Percentiles rank a stretch among this genome's conserved stretches.
phyloP scores from a whole-genome alignment of 192 early-diverging fungal genomes.

The Podochytrium sp. region DNA sequence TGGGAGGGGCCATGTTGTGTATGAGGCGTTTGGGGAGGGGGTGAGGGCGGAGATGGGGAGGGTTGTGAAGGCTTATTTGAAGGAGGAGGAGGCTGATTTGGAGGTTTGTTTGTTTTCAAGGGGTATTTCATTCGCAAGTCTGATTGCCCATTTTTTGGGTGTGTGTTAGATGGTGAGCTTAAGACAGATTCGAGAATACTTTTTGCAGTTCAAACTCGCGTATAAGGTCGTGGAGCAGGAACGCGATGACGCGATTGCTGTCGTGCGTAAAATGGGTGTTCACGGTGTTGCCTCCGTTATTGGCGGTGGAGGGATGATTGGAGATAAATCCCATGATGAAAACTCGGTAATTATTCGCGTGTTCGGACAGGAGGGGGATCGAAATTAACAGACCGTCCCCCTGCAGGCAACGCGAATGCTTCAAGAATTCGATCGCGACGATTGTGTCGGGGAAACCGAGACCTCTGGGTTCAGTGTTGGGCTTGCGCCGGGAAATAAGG shows the following conservation, averaged over 20 bases:
- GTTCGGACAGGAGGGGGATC: background rate
- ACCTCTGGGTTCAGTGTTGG: slow-evolving; percentile 62
- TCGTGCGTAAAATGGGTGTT: slow-evolving; percentile 9
- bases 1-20: slow-evolving; percentile 62
- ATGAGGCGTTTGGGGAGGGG: slow-evolving; percentile 58
- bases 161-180: slow-evolving; percentile 52
- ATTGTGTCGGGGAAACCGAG: slow-evolving; percentile 64
- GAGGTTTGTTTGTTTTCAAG: slow-evolving; percentile 44
- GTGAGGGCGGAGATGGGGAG: slow-evolving; percentile 54
- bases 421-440: slow-evolving; percentile 51
- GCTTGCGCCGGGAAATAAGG: slow-evolving; percentile 37
- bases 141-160: background rate
- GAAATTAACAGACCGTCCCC: no score
- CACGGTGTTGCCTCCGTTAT: slow-evolving; percentile 2
- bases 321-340: slow-evolving; percentile 2
- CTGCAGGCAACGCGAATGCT: background rate
- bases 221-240: slow-evolving; percentile 57
- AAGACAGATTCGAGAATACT: slow-evolving; percentile 58
- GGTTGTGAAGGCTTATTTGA: slow-evolving; percentile 51
- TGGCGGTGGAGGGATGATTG: background rate
- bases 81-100: slow-evolving; percentile 57
- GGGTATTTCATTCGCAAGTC: background rate
- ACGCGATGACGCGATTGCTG: slow-evolving; percentile 33
- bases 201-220: slow-evolving; percentile 51
- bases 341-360: background rate